Evolutionary conservation across 208 protist species (phyloP), one percentile per base, ranked within the genome.

Genomic region (Leishmania major): DNA sequence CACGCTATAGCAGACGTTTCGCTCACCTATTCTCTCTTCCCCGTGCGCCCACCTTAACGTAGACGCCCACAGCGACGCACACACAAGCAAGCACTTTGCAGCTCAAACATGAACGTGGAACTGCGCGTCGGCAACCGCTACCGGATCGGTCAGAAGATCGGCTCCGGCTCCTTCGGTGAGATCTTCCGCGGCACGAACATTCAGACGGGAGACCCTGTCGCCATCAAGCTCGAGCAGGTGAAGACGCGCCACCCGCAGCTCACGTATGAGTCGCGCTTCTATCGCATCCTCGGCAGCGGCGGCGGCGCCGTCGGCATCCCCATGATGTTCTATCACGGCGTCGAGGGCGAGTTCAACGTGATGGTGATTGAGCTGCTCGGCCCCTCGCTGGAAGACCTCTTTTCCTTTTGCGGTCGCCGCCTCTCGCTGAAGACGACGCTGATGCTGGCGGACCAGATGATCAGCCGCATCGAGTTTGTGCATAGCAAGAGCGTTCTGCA

Each of bases 141-240:
- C 88, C 87, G 96, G 64, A 94, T 99, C 70, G 98, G 95, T 49
- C 92, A 98, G 76, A 99, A 99, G 94, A 99, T 99, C 87, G 99
- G 99, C 31, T 90, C 89, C 53, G 99, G 99, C 35, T 96, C 91
- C 75, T 98, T 98, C 80, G 96, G 96, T 60, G 96, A 98, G 80
- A 98, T 98, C 80, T 98, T 97, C 87, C 92, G 93, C 45, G 96
- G 94, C 71, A 98, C 93, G 4, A 96, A 98, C 81, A 97, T 97
- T 69, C 90, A 96, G 80, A 98, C 93, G 1, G 90, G 90, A 55
- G 94, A 98, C 67, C 88, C 92, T 28, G 94, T 98, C 8, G 97
- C 97, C 73, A 96, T 98, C 82, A 98, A 99, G 85, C 87, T 98
- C 13, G 97, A 99, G 85, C 92, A 93, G 43, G 87, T 90, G 40